A percentile compares a stretch with the other conserved stretches of the same genome.
Evolutionary conservation across 2,329 filamentous ascomycete genomes (phyloP).

Genomic region (Leptodontidium sp.): DNA sequence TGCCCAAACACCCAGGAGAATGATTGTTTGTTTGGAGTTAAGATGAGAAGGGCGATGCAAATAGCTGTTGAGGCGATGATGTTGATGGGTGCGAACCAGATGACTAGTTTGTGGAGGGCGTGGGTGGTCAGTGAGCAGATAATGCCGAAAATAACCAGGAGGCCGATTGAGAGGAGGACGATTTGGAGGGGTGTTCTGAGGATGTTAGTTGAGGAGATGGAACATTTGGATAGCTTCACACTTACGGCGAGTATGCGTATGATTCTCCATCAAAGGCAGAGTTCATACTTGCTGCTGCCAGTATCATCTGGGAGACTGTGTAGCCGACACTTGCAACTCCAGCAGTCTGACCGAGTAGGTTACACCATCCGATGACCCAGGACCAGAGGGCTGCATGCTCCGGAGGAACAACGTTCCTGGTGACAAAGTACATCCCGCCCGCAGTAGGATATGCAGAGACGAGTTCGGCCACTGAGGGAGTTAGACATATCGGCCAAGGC

Average conservation of each 20-base stretch:
- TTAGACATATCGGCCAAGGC: neutral
- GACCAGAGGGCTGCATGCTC: slow-evolving; percentile 69
- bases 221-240: neutral
- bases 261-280: slow-evolving; percentile 56
- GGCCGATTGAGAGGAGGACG: slow-evolving; percentile 62
- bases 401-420: slow-evolving; percentile 68
- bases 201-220: neutral
- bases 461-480: slow-evolving; percentile 34
- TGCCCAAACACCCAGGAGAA: slow-evolving; percentile 68
- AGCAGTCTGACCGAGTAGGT: slow-evolving; percentile 69
- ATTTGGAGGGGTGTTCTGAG: slow-evolving; percentile 64
- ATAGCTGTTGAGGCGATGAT: slow-evolving; percentile 67
- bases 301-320: slow-evolving; percentile 69
- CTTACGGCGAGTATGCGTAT: slow-evolving; percentile 66
- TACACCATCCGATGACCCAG: slow-evolving; percentile 74
- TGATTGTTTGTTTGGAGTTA: slow-evolving; percentile 66
- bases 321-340: slow-evolving; percentile 70
- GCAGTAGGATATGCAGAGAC: slow-evolving; percentile 61
- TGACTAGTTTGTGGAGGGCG: slow-evolving; percentile 64
- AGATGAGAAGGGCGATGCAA: slow-evolving; percentile 63
- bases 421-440: slow-evolving; percentile 74
- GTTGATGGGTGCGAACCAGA: slow-evolving; percentile 74
- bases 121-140: slow-evolving; percentile 71
- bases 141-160: slow-evolving; percentile 61
- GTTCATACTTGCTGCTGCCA: slow-evolving; percentile 69